Evolutionary conservation across 225 moss, liverwort and hornwort species (phyloP).

Genomic region (Polytrichum formosum): DNA sequence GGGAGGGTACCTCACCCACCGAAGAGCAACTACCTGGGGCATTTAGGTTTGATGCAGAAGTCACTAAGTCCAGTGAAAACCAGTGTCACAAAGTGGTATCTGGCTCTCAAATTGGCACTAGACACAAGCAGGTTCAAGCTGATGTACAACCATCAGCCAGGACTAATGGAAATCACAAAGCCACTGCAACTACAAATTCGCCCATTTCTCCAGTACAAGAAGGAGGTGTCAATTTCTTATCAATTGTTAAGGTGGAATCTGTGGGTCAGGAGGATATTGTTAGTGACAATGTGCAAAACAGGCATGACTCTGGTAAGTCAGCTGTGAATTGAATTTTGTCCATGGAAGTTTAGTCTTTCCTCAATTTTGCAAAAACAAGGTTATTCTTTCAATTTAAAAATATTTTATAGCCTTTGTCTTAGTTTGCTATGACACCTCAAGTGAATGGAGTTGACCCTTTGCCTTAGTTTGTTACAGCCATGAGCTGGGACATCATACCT

Average conservation of each 20-base stretch:
- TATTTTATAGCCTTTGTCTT: no score
- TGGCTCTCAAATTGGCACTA: conserved; percentile 12
- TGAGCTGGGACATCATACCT: no score
- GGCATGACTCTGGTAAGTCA: conserved; percentile 19
- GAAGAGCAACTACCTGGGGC: conserved; percentile 5
- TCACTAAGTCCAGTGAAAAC: neutral
- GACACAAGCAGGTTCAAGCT: conserved; percentile 13
- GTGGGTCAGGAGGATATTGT: conserved; percentile 15
- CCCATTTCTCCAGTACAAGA: neutral
- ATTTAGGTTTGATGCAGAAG: conserved; percentile 19
- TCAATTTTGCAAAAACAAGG: no score
- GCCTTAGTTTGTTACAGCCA: no score
- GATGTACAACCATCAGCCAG: neutral
- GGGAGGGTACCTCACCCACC: conserved; percentile 16
- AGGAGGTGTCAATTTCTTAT: conserved; percentile 8
- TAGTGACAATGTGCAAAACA: conserved; percentile 12
- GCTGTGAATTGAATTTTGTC: neutral
- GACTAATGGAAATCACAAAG: neutral
- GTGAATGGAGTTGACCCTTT: no score
- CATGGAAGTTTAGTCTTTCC: no score
- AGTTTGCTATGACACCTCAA: no score
- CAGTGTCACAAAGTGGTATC: neutral
- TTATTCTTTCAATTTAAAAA: no score
- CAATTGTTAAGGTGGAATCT: conserved; percentile 26
- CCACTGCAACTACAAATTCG: neutral